Conservation (phyloP, 495 filamentous ascomycete genomes). For the Chaetomium cochliodes region DNA sequence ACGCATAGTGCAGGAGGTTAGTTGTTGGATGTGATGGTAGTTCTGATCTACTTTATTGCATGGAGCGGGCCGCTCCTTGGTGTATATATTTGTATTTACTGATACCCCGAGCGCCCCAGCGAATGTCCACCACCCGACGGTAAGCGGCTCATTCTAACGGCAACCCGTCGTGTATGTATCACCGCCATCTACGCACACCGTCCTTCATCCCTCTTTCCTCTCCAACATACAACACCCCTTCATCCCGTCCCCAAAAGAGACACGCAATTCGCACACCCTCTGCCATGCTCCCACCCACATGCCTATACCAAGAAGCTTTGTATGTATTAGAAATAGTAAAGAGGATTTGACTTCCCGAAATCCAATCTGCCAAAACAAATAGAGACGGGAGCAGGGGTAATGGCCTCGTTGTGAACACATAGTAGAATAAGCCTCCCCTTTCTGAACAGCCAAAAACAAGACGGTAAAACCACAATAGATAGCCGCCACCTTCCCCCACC, state of each 20-base stretch:
- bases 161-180: constrained; percentile 1
- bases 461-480: constrained; percentile 8
- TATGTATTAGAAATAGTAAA: constrained; percentile 19
- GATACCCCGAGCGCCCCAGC: not conserved
- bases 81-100: not conserved
- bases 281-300: not conserved
- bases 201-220: not conserved
- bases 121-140: not conserved
- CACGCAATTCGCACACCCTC: not conserved
- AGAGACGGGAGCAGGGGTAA: not conserved
- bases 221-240: not conserved
- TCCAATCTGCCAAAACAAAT: not conserved
- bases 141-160: not conserved
- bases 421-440: not conserved
- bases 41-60: not conserved
- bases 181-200: not conserved
- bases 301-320: not conserved
- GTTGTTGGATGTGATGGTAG: no score
- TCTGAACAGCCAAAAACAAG: not conserved
- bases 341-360: not conserved
- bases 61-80: not conserved
- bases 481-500: not conserved
- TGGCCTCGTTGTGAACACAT: not conserved
- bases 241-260: not conserved
- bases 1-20: not conserved